Base-by-base conservation (phyloP, 2,329 filamentous ascomycete species). In the Diaporthe sp. region DNA sequence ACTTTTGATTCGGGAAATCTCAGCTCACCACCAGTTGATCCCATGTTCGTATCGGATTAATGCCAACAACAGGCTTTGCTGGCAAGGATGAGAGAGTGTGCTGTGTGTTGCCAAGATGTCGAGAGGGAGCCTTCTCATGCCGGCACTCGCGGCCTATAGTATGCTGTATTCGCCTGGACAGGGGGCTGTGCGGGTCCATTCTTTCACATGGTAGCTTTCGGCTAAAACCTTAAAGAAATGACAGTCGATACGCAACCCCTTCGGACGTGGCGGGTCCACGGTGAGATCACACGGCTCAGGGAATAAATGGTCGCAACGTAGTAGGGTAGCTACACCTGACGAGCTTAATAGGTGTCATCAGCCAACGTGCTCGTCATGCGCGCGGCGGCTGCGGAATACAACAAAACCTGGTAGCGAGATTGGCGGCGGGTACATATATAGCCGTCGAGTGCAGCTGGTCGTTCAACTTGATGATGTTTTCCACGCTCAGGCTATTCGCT, bases 191-290 rank as follows among this genome's bases (percentile, higher is more conserved):
- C 46, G 46, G 62, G 62, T 25, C 62, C 44, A n/a, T 51, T 39
- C 46, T 68, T 44, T 68, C 62, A 67, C 62, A 39, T 53, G 62
- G 46, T 68, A 53, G 62, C 22, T 68, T 68, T 68, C 46, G 62
- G 62, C 62, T 39, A 53, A 68, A 68, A 39, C 62, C 46, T 68
- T 37, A 68, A 68, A 53, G 46, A 68, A 28, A 53, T 53, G 62
- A 53, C 62, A 68, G 44, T 17, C 28, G 22, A 12, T 17, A 25
- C 62, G 62, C 62, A 53, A 51, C 62, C 46, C 46, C 39, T 68
- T 39, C 44, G 65, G 46, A 68, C 22, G 1, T 9, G 13, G 34
- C 46, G 65, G 65, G 46, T 28, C 46, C 22, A 62, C 31, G 3
- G 22, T 39, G 49, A 68, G 46, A 37, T 53, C 46, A 53, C 44